These are phyloP conservation scores for Protomyces inouyei DNA, from an alignment of 1,139 yeast genomes.

Conservation along the genomic window DNA sequence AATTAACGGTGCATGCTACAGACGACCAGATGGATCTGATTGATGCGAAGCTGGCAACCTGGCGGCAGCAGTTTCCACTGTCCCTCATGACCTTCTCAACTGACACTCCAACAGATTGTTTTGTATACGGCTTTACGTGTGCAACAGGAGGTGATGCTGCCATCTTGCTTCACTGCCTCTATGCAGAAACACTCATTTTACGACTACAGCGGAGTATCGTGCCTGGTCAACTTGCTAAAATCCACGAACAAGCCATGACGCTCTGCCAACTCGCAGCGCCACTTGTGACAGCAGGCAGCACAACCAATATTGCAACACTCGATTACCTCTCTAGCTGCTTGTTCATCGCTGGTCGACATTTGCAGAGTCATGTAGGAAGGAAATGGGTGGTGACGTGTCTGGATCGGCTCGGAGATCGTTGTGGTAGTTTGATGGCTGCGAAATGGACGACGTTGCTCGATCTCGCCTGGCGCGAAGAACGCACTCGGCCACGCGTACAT, in stretches of 20 bases:
- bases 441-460: neutral
- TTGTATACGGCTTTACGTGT: conserved; percentile 4
- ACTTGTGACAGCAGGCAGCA: conserved; percentile 1
- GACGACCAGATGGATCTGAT: conserved; percentile 1
- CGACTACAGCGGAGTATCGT: neutral
- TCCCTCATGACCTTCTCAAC: neutral
- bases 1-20: neutral
- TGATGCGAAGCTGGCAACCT: neutral
- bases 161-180: conserved; percentile 12
- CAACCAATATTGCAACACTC: neutral
- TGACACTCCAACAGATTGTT: neutral
- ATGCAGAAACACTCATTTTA: conserved; percentile 11
- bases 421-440: conserved; percentile 1
- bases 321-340: neutral
- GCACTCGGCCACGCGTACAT: conserved; percentile 1
- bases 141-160: conserved; percentile 9
- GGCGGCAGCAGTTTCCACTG: conserved; percentile 9
- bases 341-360: conserved; percentile 6
- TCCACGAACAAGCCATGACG: conserved; percentile 22
- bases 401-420: neutral
- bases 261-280: conserved; percentile 3
- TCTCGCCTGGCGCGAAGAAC: conserved; percentile 5
- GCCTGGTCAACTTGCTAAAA: conserved; percentile 1
- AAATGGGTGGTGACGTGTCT: conserved; percentile 1
- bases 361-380: conserved; percentile 2